Conservation (phyloP, 129 eudicot genomes). For the Silybum marianum region DNA sequence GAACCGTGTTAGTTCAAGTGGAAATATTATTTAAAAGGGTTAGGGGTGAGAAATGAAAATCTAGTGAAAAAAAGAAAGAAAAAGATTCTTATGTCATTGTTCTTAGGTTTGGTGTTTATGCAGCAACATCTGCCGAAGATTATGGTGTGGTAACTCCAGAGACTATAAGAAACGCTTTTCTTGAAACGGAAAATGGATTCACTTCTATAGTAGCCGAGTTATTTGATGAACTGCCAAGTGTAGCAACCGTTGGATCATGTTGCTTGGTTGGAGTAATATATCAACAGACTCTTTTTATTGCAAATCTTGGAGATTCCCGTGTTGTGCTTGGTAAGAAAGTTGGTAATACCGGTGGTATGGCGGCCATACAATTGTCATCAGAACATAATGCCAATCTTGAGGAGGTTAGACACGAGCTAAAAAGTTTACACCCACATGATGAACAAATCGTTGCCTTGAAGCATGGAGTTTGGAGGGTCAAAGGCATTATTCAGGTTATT, state of each 20-base stretch:
- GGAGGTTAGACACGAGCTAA: conserved; percentile 58
- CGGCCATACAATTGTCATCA: conserved; percentile 62
- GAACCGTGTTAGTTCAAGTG: conserved; percentile 8
- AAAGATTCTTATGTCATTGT: conserved; percentile 30
- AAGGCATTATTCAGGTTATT: conserved; percentile 83
- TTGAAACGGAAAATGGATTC: conserved; percentile 61
- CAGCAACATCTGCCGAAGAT: conserved; percentile 53
- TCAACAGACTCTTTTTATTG: conserved; percentile 63
- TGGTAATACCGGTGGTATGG: conserved; percentile 53
- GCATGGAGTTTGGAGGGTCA: conserved; percentile 80
- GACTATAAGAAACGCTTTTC: conserved; percentile 54
- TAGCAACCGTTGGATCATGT: conserved; percentile 75
- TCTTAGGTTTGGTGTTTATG: conserved; percentile 54
- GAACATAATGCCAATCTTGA: conserved; percentile 78
- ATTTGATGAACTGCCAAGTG: conserved; percentile 50
- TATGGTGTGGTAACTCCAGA: conserved; percentile 61
- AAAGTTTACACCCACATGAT: conserved; percentile 61
- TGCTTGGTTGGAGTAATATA: conserved; percentile 72
- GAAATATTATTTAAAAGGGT: background rate
- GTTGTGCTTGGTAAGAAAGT: conserved; percentile 65
- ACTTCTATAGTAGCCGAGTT: conserved; percentile 47
- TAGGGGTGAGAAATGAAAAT: conserved; percentile 8
- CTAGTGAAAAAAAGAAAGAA: conserved; percentile 9
- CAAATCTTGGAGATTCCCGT: conserved; percentile 80
- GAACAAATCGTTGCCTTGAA: conserved; percentile 62